Percentiles rank a stretch among this genome's conserved stretches.
phyloP scores from a whole-genome alignment of 1,284 basidiomycete genomes.

The Ustilago curta region DNA sequence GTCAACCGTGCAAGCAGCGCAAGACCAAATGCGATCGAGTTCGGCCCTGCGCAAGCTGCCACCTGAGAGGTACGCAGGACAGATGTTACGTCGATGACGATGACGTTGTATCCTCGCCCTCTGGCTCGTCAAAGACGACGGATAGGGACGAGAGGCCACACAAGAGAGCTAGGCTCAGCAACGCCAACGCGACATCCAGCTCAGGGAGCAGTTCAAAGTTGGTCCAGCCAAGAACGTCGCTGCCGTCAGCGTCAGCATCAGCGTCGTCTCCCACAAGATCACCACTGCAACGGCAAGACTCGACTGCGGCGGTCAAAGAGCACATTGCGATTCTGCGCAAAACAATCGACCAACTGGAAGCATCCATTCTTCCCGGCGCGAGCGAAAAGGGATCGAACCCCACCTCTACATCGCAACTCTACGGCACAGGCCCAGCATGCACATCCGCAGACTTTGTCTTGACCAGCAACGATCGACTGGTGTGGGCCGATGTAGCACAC shows the following conservation, averaged over 20 bases:
- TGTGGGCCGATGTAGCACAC: slow-evolving; percentile 28
- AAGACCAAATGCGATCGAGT: slow-evolving; percentile 54
- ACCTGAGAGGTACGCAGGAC: slow-evolving; percentile 31
- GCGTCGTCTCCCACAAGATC: neutral
- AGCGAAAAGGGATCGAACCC: neutral
- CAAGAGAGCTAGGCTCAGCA: slow-evolving; percentile 13
- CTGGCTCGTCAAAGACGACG: neutral
- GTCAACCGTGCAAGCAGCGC: slow-evolving; percentile 48
- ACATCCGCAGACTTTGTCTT: slow-evolving; percentile 5
- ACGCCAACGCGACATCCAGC: neutral
- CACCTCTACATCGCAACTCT: neutral
- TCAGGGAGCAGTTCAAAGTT: neutral
- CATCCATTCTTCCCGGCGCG: slow-evolving; percentile 2
- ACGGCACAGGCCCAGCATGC: neutral
- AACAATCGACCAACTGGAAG: slow-evolving; percentile 22
- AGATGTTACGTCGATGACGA: slow-evolving; percentile 24
- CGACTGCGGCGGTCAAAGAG: slow-evolving; percentile 5
- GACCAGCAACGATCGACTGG: slow-evolving; percentile 11
- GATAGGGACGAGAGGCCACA: slow-evolving; percentile 1
- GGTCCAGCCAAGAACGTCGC: neutral
- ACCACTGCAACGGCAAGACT: neutral
- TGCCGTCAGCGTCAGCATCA: neutral
- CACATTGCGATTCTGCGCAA: slow-evolving; percentile 30
- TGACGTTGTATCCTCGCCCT: neutral
- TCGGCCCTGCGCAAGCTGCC: slow-evolving; percentile 41